Percentiles rank a stretch among this genome's conserved stretches.
Conservation (phyloP, 768 basidiomycete species). For the Suillus hirtellus region DNA sequence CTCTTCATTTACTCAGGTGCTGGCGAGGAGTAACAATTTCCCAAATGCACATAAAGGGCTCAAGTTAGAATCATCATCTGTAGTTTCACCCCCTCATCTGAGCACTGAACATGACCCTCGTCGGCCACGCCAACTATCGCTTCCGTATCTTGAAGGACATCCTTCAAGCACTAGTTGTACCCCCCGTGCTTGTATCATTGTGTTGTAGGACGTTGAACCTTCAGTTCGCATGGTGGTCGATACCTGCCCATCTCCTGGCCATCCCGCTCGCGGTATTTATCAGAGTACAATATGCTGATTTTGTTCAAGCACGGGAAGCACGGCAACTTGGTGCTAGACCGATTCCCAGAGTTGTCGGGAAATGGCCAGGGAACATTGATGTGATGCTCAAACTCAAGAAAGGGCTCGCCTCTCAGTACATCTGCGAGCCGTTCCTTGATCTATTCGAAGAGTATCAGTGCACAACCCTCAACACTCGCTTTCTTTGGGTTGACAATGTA, state of each 20-base stretch:
- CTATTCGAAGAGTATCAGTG: constrained; percentile 70
- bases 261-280: constrained; percentile 41
- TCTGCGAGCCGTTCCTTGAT: constrained; percentile 61
- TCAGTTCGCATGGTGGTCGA: constrained; percentile 35
- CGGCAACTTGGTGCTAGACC: constrained; percentile 48
- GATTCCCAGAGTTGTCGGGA: constrained; percentile 61
- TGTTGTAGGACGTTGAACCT: constrained; percentile 29
- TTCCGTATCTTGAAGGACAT: constrained; percentile 51
- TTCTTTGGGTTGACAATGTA: constrained; percentile 72
- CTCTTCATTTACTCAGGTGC: neutral
- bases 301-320: constrained; percentile 45
- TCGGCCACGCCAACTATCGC: constrained; percentile 39
- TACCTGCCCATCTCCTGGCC: constrained; percentile 42
- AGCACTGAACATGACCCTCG: constrained; percentile 11
- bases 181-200: constrained; percentile 39
- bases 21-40: neutral
- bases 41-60: constrained; percentile 4
- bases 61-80: neutral
- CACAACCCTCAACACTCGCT: constrained; percentile 66
- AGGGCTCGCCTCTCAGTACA: constrained; percentile 59
- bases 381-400: constrained; percentile 56
- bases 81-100: neutral
- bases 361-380: constrained; percentile 81
- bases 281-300: constrained; percentile 36
- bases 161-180: constrained; percentile 39